Evolutionary conservation across 805 yeast species (phyloP).

Genomic region (Lipomyces lipofer): DNA sequence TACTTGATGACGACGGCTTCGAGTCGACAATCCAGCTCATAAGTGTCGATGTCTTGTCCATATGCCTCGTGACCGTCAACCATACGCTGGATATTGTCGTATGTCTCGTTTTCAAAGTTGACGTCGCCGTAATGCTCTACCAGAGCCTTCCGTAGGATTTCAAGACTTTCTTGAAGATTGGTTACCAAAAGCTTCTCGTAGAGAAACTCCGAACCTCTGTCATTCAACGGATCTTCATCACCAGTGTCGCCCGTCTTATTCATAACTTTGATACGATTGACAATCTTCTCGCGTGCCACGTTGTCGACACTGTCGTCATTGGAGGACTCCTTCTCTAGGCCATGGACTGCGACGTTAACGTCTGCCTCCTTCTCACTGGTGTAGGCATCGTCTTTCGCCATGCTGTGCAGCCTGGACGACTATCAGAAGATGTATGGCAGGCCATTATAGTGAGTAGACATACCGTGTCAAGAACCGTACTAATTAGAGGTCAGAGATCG

Average conservation of each 20-base stretch:
- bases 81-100: conserved; percentile 11
- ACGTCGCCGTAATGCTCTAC: conserved; percentile 14
- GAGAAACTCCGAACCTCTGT: conserved; percentile 10
- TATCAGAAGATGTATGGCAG: not conserved
- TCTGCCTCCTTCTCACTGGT: not conserved
- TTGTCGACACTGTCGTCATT: not conserved
- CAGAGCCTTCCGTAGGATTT: conserved; percentile 15
- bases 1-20: conserved; percentile 22
- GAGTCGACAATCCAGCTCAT: conserved; percentile 19
- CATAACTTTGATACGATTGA: conserved; percentile 18
- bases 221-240: conserved; percentile 20
- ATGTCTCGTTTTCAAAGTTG: conserved; percentile 8
- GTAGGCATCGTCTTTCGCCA: not conserved
- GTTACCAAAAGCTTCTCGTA: conserved; percentile 14
- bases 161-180: conserved; percentile 42
- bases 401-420: too few species aligned
- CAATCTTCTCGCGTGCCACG: conserved; percentile 11
- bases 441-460: not conserved
- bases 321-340: not conserved
- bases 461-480: not conserved
- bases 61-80: conserved; percentile 16
- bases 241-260: conserved; percentile 15
- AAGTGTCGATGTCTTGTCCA: conserved; percentile 17
- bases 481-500: not conserved
- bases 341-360: not conserved